Base-by-base conservation (phyloP, 352 stramenopile species). In the Aphanomyces euteiches region DNA sequence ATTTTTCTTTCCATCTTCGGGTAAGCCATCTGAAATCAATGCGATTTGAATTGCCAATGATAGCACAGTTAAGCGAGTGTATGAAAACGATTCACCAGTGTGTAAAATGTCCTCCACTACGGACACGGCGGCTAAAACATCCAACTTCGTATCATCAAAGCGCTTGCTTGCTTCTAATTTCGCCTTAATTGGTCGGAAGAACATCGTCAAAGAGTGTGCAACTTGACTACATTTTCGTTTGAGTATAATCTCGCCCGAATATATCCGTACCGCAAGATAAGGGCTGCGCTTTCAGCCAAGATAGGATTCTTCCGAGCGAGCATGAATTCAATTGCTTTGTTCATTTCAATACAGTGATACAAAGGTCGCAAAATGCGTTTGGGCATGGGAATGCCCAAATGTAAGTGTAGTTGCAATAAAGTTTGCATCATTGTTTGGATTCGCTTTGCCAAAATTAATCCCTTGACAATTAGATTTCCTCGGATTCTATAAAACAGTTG, bases 261-360 rank as follows among this genome's bases (percentile, higher is more conserved):
- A 28, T 28, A 28, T 28, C 28, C 28, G 28, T 71, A 65, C 50
- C 85, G 79, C 19, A 95, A 64, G 48, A 95, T 71, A 17, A 93
- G 79, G 2, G 86, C 88, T 15, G 81, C 82, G 13, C 78, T 90
- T 71, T 95, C 86, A 0, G 82, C 80, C 48, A 95, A 59, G 36
- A 93, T 86, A 5, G 87, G 85, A 72, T 92, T 93, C 67, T 95
- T 95, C 15, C 88, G 76, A 13, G 87, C 86, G 71, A 97, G 90
- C 89, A 97, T 96, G 64, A 96, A 96, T 73, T 98, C 90, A 39
- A 98, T 89, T 3, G 87, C 86, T 75, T 98, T 98, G 34, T 96
- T 72, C 40, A 97, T 90, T 48, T 96, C 88, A 56, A 97, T 90
- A 58, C 93, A 95, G 12, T 84, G 93, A 66, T 96, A 90, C 48